phyloP scores from a whole-genome alignment of 805 yeast species.

The Suhomyces sp. region DNA sequence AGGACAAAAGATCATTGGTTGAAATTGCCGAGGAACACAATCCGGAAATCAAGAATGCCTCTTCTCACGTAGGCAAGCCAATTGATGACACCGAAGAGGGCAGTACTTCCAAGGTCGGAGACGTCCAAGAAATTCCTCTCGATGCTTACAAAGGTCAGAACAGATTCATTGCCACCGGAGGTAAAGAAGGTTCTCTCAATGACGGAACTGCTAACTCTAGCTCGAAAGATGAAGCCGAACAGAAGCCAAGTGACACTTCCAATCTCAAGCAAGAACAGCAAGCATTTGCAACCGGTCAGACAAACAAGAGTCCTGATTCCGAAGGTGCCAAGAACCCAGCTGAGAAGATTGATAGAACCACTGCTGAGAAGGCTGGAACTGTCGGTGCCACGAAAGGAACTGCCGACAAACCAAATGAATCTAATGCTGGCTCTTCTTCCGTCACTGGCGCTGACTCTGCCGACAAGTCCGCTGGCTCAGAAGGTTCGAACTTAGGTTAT shows the following conservation, averaged over 20 bases:
- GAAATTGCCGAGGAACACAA: constrained; percentile 26
- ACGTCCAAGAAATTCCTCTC: constrained; percentile 14
- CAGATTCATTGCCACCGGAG: constrained; percentile 14
- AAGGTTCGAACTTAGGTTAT: not conserved
- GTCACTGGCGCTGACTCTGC: not conserved
- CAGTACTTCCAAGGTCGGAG: constrained; percentile 1
- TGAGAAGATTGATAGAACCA: not conserved
- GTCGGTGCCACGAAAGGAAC: not conserved
- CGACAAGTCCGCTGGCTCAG: not conserved
- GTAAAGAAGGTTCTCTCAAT: constrained; percentile 11
- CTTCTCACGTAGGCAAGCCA: constrained; percentile 7
- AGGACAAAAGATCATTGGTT: constrained; percentile 23
- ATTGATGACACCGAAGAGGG: constrained; percentile 5
- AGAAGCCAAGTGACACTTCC: not conserved
- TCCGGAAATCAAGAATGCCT: constrained; percentile 14
- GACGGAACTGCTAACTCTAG: not conserved
- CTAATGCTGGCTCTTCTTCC: too few species aligned
- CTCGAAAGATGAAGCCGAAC: not conserved
- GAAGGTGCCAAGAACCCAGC: not conserved
- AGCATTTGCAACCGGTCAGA: constrained; percentile 2
- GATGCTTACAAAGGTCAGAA: constrained; percentile 8
- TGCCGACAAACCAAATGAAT: not conserved
- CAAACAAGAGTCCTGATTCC: not conserved
- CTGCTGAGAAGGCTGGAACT: not conserved
- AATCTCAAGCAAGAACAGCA: constrained; percentile 1